These are phyloP conservation scores for Polyplosphaeria fusca DNA, from an alignment of 495 filamentous ascomycete genomes.

Conservation along the genomic window DNA sequence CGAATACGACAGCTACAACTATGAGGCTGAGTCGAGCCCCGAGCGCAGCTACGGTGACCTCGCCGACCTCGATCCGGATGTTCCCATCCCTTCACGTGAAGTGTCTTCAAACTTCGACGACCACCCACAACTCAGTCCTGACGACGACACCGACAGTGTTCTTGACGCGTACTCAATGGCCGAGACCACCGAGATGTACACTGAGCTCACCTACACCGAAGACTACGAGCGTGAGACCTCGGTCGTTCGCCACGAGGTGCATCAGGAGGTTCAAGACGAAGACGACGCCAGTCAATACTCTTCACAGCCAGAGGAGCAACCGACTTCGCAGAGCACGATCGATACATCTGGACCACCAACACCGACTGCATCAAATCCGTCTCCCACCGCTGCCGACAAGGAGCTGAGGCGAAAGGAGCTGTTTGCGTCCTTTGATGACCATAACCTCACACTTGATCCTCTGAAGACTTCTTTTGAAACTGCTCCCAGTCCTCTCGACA, in stretches of 20 bases:
- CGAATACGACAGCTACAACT: conserved; percentile 42
- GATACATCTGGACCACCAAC: conserved; percentile 36
- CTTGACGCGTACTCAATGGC: conserved; percentile 69
- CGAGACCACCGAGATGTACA: conserved; percentile 65
- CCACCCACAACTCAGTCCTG: conserved; percentile 64
- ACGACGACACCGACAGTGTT: conserved; percentile 54
- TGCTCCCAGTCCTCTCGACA: conserved; percentile 33
- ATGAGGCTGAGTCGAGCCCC: conserved; percentile 43
- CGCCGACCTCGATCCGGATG: conserved; percentile 69
- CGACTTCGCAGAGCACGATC: conserved; percentile 20
- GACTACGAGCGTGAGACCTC: conserved; percentile 40
- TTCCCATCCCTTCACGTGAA: conserved; percentile 75
- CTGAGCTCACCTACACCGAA: conserved; percentile 31
- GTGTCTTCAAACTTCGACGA: conserved; percentile 50
- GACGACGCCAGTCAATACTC: conserved; percentile 44
- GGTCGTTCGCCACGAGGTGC: conserved; percentile 40
- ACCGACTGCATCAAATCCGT: conserved; percentile 27
- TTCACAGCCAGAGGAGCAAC: conserved; percentile 29
- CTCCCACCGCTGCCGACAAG: conserved; percentile 8
- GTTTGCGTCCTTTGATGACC: conserved; percentile 45
- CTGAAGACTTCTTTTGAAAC: conserved; percentile 45
- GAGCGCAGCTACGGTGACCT: conserved; percentile 47
- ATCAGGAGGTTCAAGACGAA: conserved; percentile 28
- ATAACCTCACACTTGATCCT: conserved; percentile 29
- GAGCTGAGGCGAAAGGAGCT: conserved; percentile 13